Percentiles rank a stretch among this genome's conserved stretches.
Conservation (phyloP, 345 rosid genomes). For the Eucalyptus regnans region DNA sequence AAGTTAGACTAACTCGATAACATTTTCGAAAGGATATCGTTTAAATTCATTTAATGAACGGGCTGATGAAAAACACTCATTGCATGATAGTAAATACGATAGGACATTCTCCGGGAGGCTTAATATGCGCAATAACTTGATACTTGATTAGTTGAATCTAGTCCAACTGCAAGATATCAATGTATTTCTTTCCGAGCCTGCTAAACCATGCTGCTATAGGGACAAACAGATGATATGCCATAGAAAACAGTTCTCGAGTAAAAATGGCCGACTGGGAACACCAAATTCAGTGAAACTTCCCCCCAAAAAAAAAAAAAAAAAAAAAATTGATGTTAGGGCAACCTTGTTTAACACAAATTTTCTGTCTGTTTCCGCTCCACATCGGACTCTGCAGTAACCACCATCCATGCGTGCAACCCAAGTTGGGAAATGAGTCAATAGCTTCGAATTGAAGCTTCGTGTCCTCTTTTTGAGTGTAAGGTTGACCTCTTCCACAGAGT, state of each 20-base stretch:
- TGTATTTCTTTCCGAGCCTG: neutral
- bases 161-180: neutral
- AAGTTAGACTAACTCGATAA: neutral
- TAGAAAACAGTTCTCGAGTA: neutral
- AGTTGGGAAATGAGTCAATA: conserved; percentile 21
- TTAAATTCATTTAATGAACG: neutral
- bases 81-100: accelerated
- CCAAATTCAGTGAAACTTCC: conserved; percentile 17
- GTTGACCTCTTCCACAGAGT: neutral
- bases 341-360: neutral
- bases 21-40: neutral
- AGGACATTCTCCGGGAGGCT: neutral
- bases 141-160: neutral
- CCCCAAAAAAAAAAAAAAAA: neutral
- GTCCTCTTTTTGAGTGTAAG: conserved; percentile 27
- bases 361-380: neutral
- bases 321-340: neutral
- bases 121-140: neutral
- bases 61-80: neutral
- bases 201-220: neutral
- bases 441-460: conserved; percentile 19
- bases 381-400: neutral
- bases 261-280: neutral
- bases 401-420: neutral
- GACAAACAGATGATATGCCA: neutral